Percentiles rank a stretch among this genome's conserved stretches.
Evolutionary conservation across 352 stramenopile genomes (phyloP).

Genomic region (Globisporangium nunn): DNA sequence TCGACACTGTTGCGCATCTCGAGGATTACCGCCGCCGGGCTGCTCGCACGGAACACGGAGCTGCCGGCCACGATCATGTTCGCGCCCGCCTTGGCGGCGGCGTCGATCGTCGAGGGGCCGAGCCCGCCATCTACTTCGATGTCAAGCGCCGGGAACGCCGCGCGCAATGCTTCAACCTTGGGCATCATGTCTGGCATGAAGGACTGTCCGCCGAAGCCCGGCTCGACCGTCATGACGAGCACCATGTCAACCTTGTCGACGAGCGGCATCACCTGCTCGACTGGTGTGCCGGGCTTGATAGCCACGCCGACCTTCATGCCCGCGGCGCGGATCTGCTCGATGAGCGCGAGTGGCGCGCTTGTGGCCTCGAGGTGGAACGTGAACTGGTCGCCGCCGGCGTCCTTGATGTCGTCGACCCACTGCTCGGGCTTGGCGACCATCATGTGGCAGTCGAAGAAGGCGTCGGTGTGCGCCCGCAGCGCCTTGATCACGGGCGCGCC

Average conservation of each 20-base stretch:
- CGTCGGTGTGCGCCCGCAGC: conserved; percentile 78
- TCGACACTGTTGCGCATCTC: conserved; percentile 83
- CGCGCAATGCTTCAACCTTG: conserved; percentile 88
- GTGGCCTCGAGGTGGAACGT: conserved; percentile 95
- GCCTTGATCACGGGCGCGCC: conserved; percentile 94
- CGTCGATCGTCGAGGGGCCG: conserved; percentile 90
- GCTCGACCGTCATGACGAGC: conserved; percentile 98
- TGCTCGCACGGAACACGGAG: conserved; percentile 86
- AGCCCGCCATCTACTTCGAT: conserved; percentile 98
- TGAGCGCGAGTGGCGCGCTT: conserved; percentile 55
- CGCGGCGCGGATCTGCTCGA: conserved; percentile 77
- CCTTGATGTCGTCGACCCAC: conserved; percentile 94
- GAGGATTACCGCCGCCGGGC: conserved; percentile 69
- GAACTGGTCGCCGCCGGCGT: conserved; percentile 92
- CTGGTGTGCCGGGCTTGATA: conserved; percentile 92
- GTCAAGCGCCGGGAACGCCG: conserved; percentile 90
- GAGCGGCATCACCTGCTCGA: conserved; percentile 81
- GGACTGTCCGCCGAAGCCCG: conserved; percentile 94
- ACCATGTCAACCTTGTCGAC: conserved; percentile 92
- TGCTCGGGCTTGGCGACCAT: conserved; percentile 95
- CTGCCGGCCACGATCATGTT: conserved; percentile 97
- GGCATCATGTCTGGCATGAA: conserved; percentile 97
- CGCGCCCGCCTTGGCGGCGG: conserved; percentile 89
- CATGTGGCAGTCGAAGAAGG: conserved; percentile 97
- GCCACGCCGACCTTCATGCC: conserved; percentile 95